Evolutionary conservation across 2,329 filamentous ascomycete genomes (phyloP).

Genomic region (Pezicula neosporulosa): DNA sequence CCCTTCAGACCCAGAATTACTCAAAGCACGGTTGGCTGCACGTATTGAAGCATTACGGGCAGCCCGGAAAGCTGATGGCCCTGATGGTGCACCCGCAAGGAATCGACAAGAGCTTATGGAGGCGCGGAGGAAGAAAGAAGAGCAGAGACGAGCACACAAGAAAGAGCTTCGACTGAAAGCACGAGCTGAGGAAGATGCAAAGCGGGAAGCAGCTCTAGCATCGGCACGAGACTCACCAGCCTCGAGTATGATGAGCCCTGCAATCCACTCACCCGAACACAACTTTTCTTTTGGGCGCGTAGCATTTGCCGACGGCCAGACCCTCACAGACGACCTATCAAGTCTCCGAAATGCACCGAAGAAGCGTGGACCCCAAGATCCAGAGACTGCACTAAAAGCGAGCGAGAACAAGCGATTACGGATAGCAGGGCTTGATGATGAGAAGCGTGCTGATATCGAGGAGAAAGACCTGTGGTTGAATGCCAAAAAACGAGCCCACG

Average conservation of each 20-base stretch:
- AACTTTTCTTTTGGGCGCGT: slow-evolving; percentile 89
- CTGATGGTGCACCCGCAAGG: slow-evolving; percentile 75
- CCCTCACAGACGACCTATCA: slow-evolving; percentile 68
- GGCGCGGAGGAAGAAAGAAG: slow-evolving; percentile 80
- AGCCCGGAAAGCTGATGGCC: slow-evolving; percentile 80
- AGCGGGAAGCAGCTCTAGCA: slow-evolving; percentile 58
- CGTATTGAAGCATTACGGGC: slow-evolving; percentile 83
- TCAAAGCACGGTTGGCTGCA: slow-evolving; percentile 75
- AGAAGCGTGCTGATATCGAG: slow-evolving; percentile 80
- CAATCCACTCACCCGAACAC: slow-evolving; percentile 51
- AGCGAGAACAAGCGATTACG: slow-evolving; percentile 84
- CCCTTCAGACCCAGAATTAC: slow-evolving; percentile 68
- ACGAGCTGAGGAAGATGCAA: slow-evolving; percentile 73
- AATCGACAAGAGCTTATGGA: slow-evolving; percentile 93
- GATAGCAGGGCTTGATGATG: slow-evolving; percentile 69
- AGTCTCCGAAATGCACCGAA: slow-evolving; percentile 63
- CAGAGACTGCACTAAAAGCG: slow-evolving; percentile 80
- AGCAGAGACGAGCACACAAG: slow-evolving; percentile 82
- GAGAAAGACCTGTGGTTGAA: slow-evolving; percentile 95
- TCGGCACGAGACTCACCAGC: slow-evolving; percentile 58
- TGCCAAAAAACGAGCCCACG: slow-evolving; percentile 83
- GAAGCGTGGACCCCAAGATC: slow-evolving; percentile 79
- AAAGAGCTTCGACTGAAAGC: slow-evolving; percentile 76
- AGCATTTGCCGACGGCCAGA: slow-evolving; percentile 83
- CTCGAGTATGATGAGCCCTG: slow-evolving; percentile 50